A percentile compares a stretch with the other conserved stretches of the same genome.
Evolutionary conservation across 1,284 basidiomycete species (phyloP).

Genomic region (Melampsora larici-populina): DNA sequence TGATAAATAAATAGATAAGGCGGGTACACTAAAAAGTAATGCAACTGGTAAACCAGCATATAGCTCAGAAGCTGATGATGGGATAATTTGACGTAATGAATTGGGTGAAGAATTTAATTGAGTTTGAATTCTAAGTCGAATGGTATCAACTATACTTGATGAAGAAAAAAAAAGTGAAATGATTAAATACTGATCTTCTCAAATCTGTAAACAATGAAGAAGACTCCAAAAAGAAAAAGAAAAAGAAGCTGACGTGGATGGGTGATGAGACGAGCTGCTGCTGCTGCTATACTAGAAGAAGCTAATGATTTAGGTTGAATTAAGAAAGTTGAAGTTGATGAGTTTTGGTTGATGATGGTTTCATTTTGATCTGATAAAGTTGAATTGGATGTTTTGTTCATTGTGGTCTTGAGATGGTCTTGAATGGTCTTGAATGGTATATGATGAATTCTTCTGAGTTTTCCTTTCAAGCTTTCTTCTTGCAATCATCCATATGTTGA

Average conservation of each 20-base stretch:
- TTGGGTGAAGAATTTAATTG: not conserved
- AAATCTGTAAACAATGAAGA: too few species aligned
- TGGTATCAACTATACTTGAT: not conserved
- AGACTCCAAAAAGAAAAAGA: too few species aligned
- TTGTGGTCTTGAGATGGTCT: not conserved
- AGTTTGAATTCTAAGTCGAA: not conserved
- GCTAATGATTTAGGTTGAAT: not conserved
- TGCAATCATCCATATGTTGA: too few species aligned
- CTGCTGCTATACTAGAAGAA: not conserved
- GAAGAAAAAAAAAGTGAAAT: not conserved
- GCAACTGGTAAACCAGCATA: conserved; percentile 6
- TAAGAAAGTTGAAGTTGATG: not conserved
- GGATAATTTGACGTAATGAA: not conserved
- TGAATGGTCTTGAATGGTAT: not conserved
- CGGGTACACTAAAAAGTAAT: not conserved
- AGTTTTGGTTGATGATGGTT: not conserved
- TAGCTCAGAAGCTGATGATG: not conserved
- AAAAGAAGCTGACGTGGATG: too few species aligned
- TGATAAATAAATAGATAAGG: not conserved
- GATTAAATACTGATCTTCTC: too few species aligned
- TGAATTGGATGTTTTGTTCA: not conserved
- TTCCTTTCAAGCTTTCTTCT: too few species aligned
- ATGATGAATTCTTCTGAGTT: too few species aligned
- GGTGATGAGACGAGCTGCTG: not conserved
- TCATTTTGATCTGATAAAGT: not conserved